Conservation (phyloP, 2,329 filamentous ascomycete species). For the Alternaria consortialis region DNA sequence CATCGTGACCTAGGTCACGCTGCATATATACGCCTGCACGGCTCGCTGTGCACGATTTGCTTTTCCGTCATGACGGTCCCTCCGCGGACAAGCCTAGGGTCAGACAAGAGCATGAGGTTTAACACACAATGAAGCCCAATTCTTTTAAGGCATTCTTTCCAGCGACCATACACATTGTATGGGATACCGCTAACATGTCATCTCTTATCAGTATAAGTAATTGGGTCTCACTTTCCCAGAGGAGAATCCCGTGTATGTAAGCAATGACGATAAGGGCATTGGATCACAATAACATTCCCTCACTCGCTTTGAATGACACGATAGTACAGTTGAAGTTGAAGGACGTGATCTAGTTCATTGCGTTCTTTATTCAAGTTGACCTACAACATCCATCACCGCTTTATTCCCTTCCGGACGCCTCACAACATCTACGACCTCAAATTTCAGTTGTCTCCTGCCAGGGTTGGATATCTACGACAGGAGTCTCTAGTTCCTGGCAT, state of each 20-base stretch:
- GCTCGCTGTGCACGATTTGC: constrained; percentile 1
- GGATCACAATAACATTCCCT: neutral
- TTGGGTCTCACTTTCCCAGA: neutral
- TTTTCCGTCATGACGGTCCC: neutral
- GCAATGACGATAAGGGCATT: neutral
- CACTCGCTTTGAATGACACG: neutral
- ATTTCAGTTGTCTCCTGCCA: too few species aligned
- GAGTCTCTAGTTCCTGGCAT: neutral
- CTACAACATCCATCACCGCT: neutral
- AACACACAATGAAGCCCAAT: neutral
- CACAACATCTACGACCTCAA: neutral
- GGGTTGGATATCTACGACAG: neutral
- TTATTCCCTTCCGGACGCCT: neutral
- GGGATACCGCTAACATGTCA: neutral
- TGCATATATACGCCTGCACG: constrained; percentile 13
- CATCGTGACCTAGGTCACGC: constrained; percentile 12
- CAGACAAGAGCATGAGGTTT: neutral
- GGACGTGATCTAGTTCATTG: neutral
- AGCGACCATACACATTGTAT: neutral
- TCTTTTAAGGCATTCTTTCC: neutral
- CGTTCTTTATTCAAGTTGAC: neutral
- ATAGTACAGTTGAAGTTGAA: neutral
- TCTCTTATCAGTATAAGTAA: neutral
- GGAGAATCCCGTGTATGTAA: neutral
- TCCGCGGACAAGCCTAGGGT: neutral